A percentile compares a stretch with the other conserved stretches of the same genome.
Evolutionary conservation across 2,329 filamentous ascomycete species (phyloP).

Genomic region (Cladosporium colombiae): DNA sequence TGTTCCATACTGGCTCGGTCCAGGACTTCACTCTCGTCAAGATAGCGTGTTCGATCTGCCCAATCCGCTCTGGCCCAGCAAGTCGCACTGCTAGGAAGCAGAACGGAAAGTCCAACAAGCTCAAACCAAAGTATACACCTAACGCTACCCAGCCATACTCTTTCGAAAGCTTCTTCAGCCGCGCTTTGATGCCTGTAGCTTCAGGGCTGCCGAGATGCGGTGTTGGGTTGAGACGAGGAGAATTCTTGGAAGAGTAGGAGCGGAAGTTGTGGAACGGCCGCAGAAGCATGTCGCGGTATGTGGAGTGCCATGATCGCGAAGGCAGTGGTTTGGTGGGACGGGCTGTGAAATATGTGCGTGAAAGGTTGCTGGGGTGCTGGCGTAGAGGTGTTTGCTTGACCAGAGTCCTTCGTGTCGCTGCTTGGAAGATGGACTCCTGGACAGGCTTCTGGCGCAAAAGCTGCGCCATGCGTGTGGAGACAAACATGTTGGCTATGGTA

Average conservation of each 20-base stretch:
- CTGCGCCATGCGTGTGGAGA: constrained; percentile 15
- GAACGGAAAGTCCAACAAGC: constrained; percentile 87
- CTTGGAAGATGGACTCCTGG: constrained; percentile 15
- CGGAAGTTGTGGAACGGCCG: constrained; percentile 33
- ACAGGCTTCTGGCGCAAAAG: constrained; percentile 17
- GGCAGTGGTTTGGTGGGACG: constrained; percentile 5
- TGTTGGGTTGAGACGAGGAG: constrained; percentile 36
- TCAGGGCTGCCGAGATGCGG: constrained; percentile 33
- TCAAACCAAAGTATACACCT: constrained; percentile 84
- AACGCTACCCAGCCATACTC: constrained; percentile 95
- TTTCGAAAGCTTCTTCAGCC: constrained; percentile 78
- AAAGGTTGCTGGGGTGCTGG: constrained; percentile 8
- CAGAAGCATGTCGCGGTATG: constrained; percentile 20
- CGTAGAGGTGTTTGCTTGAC: constrained; percentile 17
- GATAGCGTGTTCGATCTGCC: constrained; percentile 69
- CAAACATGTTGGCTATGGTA: constrained; percentile 10
- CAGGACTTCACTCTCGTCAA: constrained; percentile 39
- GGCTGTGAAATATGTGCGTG: constrained; percentile 17
- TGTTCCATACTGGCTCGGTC: constrained; percentile 12
- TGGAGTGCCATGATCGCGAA: constrained; percentile 14
- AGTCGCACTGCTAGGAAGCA: constrained; percentile 86
- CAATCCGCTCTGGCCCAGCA: constrained; percentile 83
- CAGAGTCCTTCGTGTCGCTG: constrained; percentile 11
- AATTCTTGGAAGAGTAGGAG: constrained; percentile 32
- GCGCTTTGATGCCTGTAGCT: constrained; percentile 53